Evolutionary conservation across 2,329 filamentous ascomycete species (phyloP).

Genomic region (Colletotrichum theobromicola): DNA sequence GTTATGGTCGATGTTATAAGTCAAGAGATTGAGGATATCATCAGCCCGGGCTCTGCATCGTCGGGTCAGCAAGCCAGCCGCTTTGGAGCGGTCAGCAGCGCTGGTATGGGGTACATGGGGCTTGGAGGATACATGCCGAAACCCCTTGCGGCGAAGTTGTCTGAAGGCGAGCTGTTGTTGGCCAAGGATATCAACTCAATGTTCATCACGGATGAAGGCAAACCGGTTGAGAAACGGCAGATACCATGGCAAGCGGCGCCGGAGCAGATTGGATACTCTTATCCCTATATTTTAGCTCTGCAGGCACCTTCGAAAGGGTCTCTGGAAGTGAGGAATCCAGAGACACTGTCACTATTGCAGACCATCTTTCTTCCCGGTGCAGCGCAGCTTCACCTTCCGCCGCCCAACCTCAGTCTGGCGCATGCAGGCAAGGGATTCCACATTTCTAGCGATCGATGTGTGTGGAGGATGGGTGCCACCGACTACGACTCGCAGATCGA

Average conservation of each 20-base stretch:
- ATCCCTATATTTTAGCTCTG: constrained; percentile 90
- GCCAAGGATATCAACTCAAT: constrained; percentile 97
- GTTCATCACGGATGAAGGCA: constrained; percentile 86
- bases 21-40: constrained; percentile 77
- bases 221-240: constrained; percentile 81
- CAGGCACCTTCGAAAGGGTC: constrained; percentile 83
- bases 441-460: constrained; percentile 85
- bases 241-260: constrained; percentile 92
- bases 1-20: constrained; percentile 84
- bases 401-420: constrained; percentile 90
- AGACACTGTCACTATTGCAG: constrained; percentile 89
- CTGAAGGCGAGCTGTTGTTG: constrained; percentile 85
- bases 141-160: constrained; percentile 82
- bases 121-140: constrained; percentile 91
- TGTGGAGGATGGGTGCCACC: constrained; percentile 96
- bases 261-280: constrained; percentile 93
- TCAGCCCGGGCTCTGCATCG: constrained; percentile 73
- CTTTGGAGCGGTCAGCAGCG: constrained; percentile 82
- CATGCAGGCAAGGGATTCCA: constrained; percentile 97
- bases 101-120: constrained; percentile 96
- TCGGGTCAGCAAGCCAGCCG: constrained; percentile 69
- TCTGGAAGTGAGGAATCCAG: constrained; percentile 90
- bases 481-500: constrained; percentile 91
- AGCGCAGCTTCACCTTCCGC: constrained; percentile 86
- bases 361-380: constrained; percentile 83